Evolutionary conservation across 768 basidiomycete genomes (phyloP), one percentile per base, ranked within the genome.

Genomic region (Floccularia luteovirens): DNA sequence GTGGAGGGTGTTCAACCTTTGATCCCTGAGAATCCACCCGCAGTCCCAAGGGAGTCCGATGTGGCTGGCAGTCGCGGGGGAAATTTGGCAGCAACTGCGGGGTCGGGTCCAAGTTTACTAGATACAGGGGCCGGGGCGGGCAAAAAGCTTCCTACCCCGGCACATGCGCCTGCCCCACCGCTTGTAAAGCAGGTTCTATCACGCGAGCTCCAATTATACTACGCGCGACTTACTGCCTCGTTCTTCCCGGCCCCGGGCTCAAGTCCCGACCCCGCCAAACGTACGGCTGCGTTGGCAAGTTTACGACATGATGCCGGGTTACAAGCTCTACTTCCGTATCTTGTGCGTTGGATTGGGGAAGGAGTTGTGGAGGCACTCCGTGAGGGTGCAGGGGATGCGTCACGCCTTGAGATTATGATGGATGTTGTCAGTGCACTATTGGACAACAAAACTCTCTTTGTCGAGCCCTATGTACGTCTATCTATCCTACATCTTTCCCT

Each of bases 1-100:
- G 91, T 99, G 27, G 96, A 99, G 51, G 96, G 96, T 19, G 87
- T 99, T 10, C 96, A 98, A 53, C 93, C 94, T 0, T 74, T 90
- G n/a, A 87, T 94, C 36, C 89, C 90, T 10, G 90, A 96, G 56
- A 98, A 98, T 57, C 92, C 92, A 0, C 84, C 89, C n/a, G 80
- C 82, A 1, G 67, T 86, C 31, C 80, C 82, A 0, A 67, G 74
- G 48, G 79, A 82, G 41, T 50, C 58, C 19, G 65, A 42, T 17
- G 24, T 35, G 35, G 43, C 43, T 5, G 24, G 2, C 5, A 33
- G 20, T 34, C n/a, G n/a, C n/a, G 32, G 32, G 8, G 32, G n/a
- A 7, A 34, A 34, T 17, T 12, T 19, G 6, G 20, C n/a, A 8
- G n/a, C 32, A 14, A 17, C 20, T 17, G 20, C n/a, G 8, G 32